Percentiles rank a stretch among this genome's conserved stretches.
phyloP scores from a whole-genome alignment of 2,329 filamentous ascomycete species.

The Arthrocladium fulminans region DNA sequence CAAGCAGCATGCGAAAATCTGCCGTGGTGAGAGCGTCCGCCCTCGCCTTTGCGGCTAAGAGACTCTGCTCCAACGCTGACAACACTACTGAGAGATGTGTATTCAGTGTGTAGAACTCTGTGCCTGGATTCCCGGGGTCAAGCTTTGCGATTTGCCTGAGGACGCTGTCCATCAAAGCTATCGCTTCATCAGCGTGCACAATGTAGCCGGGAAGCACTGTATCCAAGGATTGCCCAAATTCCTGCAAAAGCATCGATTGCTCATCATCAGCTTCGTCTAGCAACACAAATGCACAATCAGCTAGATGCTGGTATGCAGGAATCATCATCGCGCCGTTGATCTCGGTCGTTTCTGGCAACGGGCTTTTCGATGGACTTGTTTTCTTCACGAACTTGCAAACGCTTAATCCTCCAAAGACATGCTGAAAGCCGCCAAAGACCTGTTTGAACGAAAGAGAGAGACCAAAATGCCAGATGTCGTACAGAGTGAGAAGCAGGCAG shows the following conservation, averaged over 20 bases:
- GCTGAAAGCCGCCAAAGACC: background rate
- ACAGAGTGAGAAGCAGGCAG: conserved; percentile 2
- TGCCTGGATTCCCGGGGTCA: background rate
- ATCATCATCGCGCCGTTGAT: background rate
- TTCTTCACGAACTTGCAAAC: background rate
- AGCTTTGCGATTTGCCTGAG: background rate
- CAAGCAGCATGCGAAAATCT: background rate
- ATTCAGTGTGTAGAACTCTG: background rate
- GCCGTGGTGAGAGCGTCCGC: background rate
- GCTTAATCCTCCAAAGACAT: conserved; percentile 1
- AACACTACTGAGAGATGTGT: background rate
- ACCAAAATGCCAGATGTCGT: conserved; percentile 1
- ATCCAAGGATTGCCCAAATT: background rate
- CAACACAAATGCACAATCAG: background rate
- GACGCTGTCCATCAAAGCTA: background rate
- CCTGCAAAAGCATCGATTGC: background rate
- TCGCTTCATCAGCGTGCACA: background rate
- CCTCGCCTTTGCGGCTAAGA: background rate
- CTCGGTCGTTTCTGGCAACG: background rate
- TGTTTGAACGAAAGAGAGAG: background rate
- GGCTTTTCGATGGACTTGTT: background rate
- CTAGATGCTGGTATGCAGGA: background rate
- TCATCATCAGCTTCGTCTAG: background rate
- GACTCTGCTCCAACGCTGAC: background rate
- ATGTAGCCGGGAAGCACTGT: background rate